These are phyloP conservation scores for Penicillium silybi DNA, from an alignment of 495 filamentous ascomycete species.

Conservation along the genomic window DNA sequence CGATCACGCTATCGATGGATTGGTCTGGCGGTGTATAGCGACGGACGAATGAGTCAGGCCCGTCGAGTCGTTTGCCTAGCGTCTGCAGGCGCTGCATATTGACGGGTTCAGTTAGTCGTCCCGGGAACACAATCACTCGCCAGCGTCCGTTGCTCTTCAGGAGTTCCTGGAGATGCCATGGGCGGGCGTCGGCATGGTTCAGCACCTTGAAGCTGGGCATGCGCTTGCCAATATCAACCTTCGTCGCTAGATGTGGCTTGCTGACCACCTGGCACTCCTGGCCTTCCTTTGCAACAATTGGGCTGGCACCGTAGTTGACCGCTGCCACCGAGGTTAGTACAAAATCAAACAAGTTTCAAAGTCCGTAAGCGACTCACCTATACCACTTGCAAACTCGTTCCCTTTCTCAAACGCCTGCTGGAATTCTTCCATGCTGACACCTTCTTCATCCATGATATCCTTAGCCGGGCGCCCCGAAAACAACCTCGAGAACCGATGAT, in stretches of 20 bases:
- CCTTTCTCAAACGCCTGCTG: constrained; percentile 38
- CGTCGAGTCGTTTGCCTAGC: constrained; percentile 41
- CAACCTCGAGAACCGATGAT: constrained; percentile 52
- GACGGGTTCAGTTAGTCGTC: constrained; percentile 38
- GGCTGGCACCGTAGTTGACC: constrained; percentile 34
- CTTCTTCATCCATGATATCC: constrained; percentile 36
- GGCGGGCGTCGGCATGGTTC: constrained; percentile 51
- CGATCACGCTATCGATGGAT: constrained; percentile 44
- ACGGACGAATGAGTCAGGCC: constrained; percentile 39
- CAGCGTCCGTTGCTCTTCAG: constrained; percentile 53
- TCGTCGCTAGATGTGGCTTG: constrained; percentile 33
- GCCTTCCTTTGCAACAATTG: constrained; percentile 30
- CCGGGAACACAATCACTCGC: constrained; percentile 60
- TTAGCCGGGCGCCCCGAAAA: constrained; percentile 35
- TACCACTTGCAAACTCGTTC: constrained; percentile 38
- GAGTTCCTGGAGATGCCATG: constrained; percentile 50
- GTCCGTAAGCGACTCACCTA: constrained; percentile 14
- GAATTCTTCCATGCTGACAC: constrained; percentile 46
- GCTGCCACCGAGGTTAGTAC: constrained; percentile 7
- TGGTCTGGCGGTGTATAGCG: constrained; percentile 35
- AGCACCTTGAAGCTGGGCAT: constrained; percentile 55
- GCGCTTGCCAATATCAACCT: constrained; percentile 45
- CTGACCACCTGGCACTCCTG: constrained; percentile 21
- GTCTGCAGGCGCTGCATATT: constrained; percentile 41
- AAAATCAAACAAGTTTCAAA: background rate